Evolutionary conservation across 108 stramenopile genomes (phyloP).

Genomic region (Skeletonema marinoi): DNA sequence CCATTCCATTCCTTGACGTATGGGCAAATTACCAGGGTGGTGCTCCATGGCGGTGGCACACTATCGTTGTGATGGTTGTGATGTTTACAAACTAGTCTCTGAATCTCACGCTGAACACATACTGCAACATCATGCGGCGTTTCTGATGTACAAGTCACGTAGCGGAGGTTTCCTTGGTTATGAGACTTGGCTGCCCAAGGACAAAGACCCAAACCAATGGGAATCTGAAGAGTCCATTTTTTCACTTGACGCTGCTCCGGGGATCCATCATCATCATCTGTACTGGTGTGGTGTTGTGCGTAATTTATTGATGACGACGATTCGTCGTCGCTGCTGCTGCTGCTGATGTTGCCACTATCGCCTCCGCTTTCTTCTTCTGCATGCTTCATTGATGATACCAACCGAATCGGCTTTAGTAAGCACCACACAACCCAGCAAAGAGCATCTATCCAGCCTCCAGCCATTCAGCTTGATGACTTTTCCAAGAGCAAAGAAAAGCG

Average conservation of each 20-base stretch:
- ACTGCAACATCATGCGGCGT: not conserved
- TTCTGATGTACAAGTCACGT: not conserved
- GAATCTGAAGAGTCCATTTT: slow-evolving; percentile 12
- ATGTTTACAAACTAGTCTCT: slow-evolving; percentile 1
- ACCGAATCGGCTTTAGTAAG: too few species aligned
- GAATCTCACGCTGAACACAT: not conserved
- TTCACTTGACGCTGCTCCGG: not conserved
- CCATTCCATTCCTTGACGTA: slow-evolving; percentile 36
- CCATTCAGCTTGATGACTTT: too few species aligned
- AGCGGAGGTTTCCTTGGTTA: not conserved
- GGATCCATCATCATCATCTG: not conserved
- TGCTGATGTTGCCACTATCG: not conserved
- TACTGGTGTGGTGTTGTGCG: not conserved
- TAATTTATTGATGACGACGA: not conserved
- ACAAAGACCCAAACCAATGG: slow-evolving; percentile 15
- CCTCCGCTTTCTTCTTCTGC: not conserved
- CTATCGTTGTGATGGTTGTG: too few species aligned
- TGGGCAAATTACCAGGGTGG: slow-evolving; percentile 52
- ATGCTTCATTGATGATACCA: not conserved
- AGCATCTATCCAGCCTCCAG: too few species aligned
- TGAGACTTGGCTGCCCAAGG: slow-evolving; percentile 16
- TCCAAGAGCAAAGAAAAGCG: too few species aligned
- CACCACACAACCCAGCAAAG: too few species aligned
- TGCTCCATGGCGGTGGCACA: slow-evolving; percentile 29
- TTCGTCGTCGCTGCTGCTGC: not conserved